phyloP scores from a whole-genome alignment of 345 rosid genomes.

The Corymbia maculata region DNA sequence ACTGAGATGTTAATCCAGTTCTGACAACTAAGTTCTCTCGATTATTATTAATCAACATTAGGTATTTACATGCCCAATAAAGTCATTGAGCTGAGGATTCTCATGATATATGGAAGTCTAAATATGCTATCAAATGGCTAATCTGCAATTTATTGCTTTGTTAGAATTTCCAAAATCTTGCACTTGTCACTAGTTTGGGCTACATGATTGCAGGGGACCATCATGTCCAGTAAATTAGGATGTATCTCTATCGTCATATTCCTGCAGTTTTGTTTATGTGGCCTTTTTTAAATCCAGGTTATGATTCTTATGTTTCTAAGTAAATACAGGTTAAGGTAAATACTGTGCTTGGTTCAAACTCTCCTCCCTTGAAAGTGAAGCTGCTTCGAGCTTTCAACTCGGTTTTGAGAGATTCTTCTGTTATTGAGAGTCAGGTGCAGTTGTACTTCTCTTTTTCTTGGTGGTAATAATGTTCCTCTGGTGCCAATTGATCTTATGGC shows the following conservation, averaged over 20 bases:
- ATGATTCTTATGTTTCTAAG: neutral
- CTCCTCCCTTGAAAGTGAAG: conserved; percentile 76
- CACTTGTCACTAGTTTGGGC: neutral
- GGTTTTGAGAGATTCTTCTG: conserved; percentile 41
- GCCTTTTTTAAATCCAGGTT: neutral
- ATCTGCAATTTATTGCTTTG: neutral
- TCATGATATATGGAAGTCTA: neutral
- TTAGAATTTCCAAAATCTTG: neutral
- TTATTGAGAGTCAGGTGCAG: conserved; percentile 61
- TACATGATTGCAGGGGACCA: neutral
- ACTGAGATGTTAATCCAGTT: neutral
- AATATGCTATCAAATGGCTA: neutral
- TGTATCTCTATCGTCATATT: neutral
- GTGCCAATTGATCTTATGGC: neutral
- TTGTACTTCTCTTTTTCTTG: neutral
- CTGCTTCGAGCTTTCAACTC: conserved; percentile 42
- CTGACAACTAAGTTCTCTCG: neutral
- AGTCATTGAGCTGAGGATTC: neutral
- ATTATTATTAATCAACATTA: neutral
- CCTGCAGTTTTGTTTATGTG: neutral
- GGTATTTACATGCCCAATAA: neutral
- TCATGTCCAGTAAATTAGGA: neutral
- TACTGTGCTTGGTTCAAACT: conserved; percentile 75
- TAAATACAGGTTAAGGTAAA: conserved; percentile 68
- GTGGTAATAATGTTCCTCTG: neutral